Evolutionary conservation across 148 eudicot genomes (phyloP).

Genomic region (Fagopyrum tataricum): DNA sequence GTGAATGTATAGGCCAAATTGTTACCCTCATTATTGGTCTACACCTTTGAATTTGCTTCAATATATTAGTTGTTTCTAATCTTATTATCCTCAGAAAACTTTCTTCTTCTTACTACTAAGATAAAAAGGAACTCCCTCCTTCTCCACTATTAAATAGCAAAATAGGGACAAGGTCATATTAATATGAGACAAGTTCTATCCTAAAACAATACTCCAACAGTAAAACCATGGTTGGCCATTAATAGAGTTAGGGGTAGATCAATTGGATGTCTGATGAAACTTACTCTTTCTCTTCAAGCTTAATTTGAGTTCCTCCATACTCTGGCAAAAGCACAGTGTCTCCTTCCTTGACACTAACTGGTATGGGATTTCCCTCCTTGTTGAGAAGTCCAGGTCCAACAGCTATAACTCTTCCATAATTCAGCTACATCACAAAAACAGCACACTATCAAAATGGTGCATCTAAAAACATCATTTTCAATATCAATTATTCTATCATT

Average conservation of each 20-base stretch:
- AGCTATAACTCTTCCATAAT: no score
- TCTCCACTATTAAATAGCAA: background rate
- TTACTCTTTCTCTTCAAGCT: slow-evolving; percentile 80
- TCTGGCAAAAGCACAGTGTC: slow-evolving; percentile 87
- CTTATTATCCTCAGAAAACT: background rate
- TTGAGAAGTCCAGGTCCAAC: slow-evolving; percentile 52
- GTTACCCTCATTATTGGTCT: background rate
- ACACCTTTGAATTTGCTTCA: background rate
- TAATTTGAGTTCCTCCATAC: slow-evolving; percentile 72
- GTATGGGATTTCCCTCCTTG: slow-evolving; percentile 44
- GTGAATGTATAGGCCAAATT: background rate
- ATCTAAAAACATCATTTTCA: no score
- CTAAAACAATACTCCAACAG: no score
- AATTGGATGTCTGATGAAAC: slow-evolving; percentile 1
- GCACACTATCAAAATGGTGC: no score
- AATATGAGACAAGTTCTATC: no score
- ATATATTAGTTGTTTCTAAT: background rate
- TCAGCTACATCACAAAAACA: no score
- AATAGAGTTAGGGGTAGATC: no score
- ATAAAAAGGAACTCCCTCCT: background rate
- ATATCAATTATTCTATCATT: no score
- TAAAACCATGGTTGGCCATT: background rate
- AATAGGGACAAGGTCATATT: background rate
- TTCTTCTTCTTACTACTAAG: background rate
- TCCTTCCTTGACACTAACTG: slow-evolving; percentile 70